Evolutionary conservation across 345 rosid genomes (phyloP), one percentile per base, ranked within the genome.

Genomic region (Rhizophora mangle): DNA sequence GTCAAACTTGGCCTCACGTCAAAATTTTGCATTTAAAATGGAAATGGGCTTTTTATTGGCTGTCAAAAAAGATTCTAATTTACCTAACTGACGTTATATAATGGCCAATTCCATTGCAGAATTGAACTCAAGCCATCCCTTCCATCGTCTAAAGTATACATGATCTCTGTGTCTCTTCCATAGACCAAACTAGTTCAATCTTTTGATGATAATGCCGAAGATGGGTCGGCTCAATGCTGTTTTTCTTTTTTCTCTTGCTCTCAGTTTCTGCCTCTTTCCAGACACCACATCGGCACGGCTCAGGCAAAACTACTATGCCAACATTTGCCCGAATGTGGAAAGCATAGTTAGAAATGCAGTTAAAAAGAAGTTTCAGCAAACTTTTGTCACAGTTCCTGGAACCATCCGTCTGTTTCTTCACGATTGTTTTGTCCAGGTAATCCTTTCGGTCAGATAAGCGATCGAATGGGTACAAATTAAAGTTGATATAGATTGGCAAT

Each of bases 391-490:
- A 0, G 78, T 85, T 64, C 97, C 97, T 1, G 93, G 83, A 27
- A 89, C 95, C n/a, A 79, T 91, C 65, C 97, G 96, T 18, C 86
- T 90, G 78, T 90, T 90, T 82, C 88, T 90, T 88, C 96, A 90
- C 29, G 96, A 90, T 61, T 91, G 97, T 79, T 83, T 89, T 62
- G 91, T 91, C 37, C 79, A 89, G 81, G 96, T 85, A 72, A 24
- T 56, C 15, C 29, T 34, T 67, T 51, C 22, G 6, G 11, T 36
- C 55, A 24, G 60, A 56, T 4, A 13, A 15, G 60, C 60, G 24
- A 10, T 3, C 49, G 3, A 13, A 15, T 13, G 15, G 18, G 49
- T 13, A 2, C 49, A 43, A 13, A 43, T 43, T 13, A 43, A 43
- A 43, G 49, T 43, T 3, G 3, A 13, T 21, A n/a, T 22, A 8